A percentile compares a stretch with the other conserved stretches of the same genome.
Evolutionary conservation across 192 early-diverging fungal species (phyloP).

Genomic region (Linderina pennispora): DNA sequence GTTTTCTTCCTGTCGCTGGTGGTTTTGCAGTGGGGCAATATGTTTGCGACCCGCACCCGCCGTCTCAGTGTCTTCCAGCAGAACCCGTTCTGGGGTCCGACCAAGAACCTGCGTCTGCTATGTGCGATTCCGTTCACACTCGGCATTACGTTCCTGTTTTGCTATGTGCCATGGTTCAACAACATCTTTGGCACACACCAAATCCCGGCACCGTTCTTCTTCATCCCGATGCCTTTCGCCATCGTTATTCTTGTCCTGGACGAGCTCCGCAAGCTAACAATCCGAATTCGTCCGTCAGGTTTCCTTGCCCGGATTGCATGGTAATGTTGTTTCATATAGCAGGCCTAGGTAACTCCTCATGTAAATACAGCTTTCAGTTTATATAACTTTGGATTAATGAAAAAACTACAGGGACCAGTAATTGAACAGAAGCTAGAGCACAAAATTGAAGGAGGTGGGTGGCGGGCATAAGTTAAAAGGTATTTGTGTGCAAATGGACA

Average conservation of each 20-base stretch:
- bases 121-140: conserved; percentile 33
- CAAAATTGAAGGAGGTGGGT: too few relatives aligned
- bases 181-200: conserved; percentile 46
- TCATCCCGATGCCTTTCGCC: conserved; percentile 53
- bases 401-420: not conserved
- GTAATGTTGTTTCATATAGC: not conserved
- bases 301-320: not conserved
- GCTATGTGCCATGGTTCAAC: conserved; percentile 33
- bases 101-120: conserved; percentile 23
- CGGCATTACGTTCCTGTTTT: conserved; percentile 20
- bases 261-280: conserved; percentile 51
- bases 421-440: not conserved
- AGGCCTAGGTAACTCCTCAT: too few relatives aligned
- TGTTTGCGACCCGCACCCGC: conserved; percentile 8
- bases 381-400: not conserved
- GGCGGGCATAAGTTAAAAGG: too few relatives aligned
- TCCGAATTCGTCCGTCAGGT: conserved; percentile 13
- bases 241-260: conserved; percentile 48
- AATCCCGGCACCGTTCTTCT: conserved; percentile 56
- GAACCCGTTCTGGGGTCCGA: conserved; percentile 1
- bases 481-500: not conserved
- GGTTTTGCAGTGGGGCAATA: conserved; percentile 6
- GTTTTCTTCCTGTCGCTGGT: conserved; percentile 52
- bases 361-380: too few relatives aligned
- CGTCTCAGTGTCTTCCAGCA: conserved; percentile 6